Percentiles rank a stretch among this genome's conserved stretches.
Conservation (phyloP, 164 flowering plant genomes). For the Dillenia suffruticosa region DNA sequence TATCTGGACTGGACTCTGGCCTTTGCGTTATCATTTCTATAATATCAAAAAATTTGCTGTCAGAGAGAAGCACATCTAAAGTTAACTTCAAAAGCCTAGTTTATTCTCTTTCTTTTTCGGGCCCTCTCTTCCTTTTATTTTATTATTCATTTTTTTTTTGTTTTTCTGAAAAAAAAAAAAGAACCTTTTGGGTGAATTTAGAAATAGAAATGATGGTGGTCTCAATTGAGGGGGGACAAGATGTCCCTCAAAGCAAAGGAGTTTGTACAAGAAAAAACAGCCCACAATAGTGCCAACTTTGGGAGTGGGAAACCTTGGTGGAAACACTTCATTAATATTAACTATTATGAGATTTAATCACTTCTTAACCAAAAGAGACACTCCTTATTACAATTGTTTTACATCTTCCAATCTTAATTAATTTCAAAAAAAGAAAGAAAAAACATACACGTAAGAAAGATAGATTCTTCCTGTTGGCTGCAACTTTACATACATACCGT, state of each 20-base stretch:
- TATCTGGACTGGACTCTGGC: background rate
- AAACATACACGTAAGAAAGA: background rate
- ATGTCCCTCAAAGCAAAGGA: conserved; percentile 56
- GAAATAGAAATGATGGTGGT: conserved; percentile 45
- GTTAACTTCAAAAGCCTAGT: too few relatives aligned
- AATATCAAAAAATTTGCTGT: conserved; percentile 1
- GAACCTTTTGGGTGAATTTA: background rate
- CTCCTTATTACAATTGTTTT: too few relatives aligned
- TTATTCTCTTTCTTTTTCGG: conserved; percentile 6
- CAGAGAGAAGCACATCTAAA: conserved; percentile 7
- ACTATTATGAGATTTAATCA: conserved; percentile 3
- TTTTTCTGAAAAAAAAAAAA: background rate
- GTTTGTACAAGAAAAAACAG: conserved; percentile 11
- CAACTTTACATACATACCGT: too few relatives aligned
- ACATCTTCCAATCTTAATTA: too few relatives aligned
- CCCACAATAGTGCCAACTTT: conserved; percentile 15
- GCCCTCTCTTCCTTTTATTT: conserved; percentile 1
- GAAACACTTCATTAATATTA: conserved; percentile 6
- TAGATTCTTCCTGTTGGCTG: conserved; percentile 21
- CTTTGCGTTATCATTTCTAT: too few relatives aligned
- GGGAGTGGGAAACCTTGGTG: conserved; percentile 25
- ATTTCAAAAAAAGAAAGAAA: too few relatives aligned
- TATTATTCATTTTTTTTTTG: background rate
- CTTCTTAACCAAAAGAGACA: background rate
- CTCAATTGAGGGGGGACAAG: conserved; percentile 46